Evolutionary conservation across 371 early-diverging fungal genomes (phyloP).

Genomic region (Mucor plumbeus): DNA sequence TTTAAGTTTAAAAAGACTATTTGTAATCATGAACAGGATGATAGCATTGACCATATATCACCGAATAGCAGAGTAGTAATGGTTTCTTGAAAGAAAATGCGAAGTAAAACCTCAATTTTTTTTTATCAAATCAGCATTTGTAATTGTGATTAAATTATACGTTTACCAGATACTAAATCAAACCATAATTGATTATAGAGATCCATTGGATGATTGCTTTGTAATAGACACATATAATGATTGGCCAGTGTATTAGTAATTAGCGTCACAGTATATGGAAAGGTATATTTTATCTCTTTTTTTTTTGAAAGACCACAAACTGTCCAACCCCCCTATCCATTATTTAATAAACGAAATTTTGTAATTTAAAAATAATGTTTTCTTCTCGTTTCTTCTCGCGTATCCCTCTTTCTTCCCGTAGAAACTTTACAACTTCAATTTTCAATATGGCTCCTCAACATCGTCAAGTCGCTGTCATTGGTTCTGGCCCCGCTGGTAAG

Average conservation of each 20-base stretch:
- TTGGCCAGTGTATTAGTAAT: conserved; percentile 10
- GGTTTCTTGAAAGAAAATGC: no score
- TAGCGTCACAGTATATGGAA: conserved; percentile 18
- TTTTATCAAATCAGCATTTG: no score
- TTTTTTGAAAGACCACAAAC: conserved; percentile 5
- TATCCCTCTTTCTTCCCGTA: conserved; percentile 17
- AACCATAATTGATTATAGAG: background rate
- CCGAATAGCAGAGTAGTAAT: no score
- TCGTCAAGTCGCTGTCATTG: conserved; percentile 66
- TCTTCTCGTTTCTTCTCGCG: conserved; percentile 31
- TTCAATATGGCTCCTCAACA: conserved; percentile 49
- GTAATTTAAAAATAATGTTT: conserved; percentile 20
- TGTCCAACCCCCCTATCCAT: background rate
- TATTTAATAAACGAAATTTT: conserved; percentile 22
- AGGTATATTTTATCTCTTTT: conserved; percentile 1
- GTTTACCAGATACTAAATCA: no score
- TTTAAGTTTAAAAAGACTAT: no score
- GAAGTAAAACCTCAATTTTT: no score
- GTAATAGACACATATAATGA: background rate
- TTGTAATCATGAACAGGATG: no score
- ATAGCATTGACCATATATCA: no score
- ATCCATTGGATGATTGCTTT: conserved; percentile 13
- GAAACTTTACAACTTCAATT: conserved; percentile 31
- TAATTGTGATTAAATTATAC: no score
- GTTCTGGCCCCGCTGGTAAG: conserved; percentile 92